phyloP scores from a whole-genome alignment of 2,329 filamentous ascomycete species.

The Fonsecaea monophora region DNA sequence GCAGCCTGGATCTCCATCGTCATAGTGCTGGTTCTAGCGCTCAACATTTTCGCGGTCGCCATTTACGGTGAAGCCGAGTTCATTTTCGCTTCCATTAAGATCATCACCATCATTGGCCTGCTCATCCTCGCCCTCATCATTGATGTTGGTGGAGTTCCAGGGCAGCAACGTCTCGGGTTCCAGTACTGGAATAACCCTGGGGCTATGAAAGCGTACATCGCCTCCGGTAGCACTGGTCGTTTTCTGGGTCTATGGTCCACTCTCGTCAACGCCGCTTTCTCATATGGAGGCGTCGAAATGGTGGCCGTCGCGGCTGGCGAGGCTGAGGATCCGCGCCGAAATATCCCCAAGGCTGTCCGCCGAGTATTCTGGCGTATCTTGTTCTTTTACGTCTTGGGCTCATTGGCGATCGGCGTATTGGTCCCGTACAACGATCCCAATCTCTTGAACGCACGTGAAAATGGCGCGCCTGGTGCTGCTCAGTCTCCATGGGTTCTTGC shows the following conservation, averaged over 20 bases:
- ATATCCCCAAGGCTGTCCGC: slow-evolving; percentile 51
- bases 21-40: slow-evolving; percentile 48
- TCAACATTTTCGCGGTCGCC: slow-evolving; percentile 72
- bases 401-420: slow-evolving; percentile 77
- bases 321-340: slow-evolving; percentile 53
- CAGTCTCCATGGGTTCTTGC: slow-evolving; percentile 63
- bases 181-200: slow-evolving; percentile 62
- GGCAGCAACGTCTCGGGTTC: slow-evolving; percentile 62
- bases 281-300: slow-evolving; percentile 60
- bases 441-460: slow-evolving; percentile 57
- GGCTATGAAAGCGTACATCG: slow-evolving; percentile 40
- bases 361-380: slow-evolving; percentile 63
- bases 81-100: slow-evolving; percentile 58
- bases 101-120: slow-evolving; percentile 58
- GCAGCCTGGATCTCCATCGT: slow-evolving; percentile 41
- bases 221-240: slow-evolving; percentile 50
- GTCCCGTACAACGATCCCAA: slow-evolving; percentile 70
- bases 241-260: slow-evolving; percentile 61
- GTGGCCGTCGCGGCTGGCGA: slow-evolving; percentile 59
- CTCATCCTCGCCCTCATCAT: slow-evolving; percentile 58
- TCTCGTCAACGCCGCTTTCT: slow-evolving; percentile 57
- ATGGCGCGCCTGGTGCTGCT: slow-evolving; percentile 47
- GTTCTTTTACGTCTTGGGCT: slow-evolving; percentile 79
- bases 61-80: slow-evolving; percentile 52
- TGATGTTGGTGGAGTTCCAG: slow-evolving; percentile 56